Evolutionary conservation across 2,329 filamentous ascomycete genomes (phyloP).

Genomic region (Paradendryphiella salina): DNA sequence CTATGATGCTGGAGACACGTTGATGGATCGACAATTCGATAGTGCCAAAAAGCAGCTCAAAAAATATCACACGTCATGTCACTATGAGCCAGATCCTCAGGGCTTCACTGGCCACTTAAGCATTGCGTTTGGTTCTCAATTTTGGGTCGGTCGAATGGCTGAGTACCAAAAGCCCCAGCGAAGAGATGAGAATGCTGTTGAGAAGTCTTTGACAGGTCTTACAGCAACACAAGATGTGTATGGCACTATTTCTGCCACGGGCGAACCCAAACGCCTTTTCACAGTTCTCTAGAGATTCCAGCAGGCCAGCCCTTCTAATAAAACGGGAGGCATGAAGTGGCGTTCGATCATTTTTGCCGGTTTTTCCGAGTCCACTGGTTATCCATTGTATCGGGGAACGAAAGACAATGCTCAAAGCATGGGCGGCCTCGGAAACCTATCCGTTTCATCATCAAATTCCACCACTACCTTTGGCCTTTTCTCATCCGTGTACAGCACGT

Average conservation of each 20-base stretch:
- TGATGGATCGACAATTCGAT: conserved; percentile 30
- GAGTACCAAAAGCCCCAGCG: conserved; percentile 29
- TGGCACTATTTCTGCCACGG: conserved; percentile 34
- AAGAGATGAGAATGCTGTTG: conserved; percentile 33
- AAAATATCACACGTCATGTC: conserved; percentile 29
- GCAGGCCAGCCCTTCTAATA: conserved; percentile 32
- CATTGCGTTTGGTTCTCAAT: conserved; percentile 49
- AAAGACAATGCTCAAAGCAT: conserved; percentile 10
- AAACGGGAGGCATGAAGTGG: conserved; percentile 43
- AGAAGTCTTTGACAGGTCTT: conserved; percentile 41
- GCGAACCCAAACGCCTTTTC: conserved; percentile 35
- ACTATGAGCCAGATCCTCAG: conserved; percentile 21
- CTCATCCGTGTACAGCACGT: conserved; percentile 6
- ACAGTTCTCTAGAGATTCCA: conserved; percentile 48
- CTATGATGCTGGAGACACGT: conserved; percentile 35
- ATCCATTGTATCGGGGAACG: conserved; percentile 23
- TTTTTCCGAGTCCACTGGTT: conserved; percentile 6
- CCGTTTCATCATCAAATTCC: conserved; percentile 23
- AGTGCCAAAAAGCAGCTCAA: conserved; percentile 24
- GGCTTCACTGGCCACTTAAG: conserved; percentile 28
- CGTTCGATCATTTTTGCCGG: conserved; percentile 35
- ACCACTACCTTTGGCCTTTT: conserved; percentile 20
- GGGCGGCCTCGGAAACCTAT: not conserved
- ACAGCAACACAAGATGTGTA: conserved; percentile 51
- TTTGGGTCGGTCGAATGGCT: conserved; percentile 49